Evolutionary conservation across 2,329 filamentous ascomycete species (phyloP).

Genomic region (Aspergillus vadensis): DNA sequence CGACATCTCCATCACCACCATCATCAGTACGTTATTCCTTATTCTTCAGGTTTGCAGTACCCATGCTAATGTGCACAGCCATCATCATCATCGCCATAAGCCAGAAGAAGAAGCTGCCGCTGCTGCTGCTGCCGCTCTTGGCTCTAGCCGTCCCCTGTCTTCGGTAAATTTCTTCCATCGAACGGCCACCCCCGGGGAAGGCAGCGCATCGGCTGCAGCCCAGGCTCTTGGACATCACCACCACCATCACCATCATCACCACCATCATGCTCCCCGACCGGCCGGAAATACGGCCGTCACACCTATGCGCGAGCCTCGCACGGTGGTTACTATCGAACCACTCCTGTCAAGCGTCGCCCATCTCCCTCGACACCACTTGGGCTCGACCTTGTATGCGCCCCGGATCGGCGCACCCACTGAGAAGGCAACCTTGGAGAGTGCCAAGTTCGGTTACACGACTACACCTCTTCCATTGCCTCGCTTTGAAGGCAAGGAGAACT

Average conservation of each 20-base stretch:
- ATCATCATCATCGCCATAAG: conserved; percentile 59
- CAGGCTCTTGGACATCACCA: conserved; percentile 37
- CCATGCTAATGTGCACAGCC: conserved; percentile 33
- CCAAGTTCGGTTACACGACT: conserved; percentile 60
- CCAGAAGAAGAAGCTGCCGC: conserved; percentile 49
- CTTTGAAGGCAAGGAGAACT: conserved; percentile 79
- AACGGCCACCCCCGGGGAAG: conserved; percentile 33
- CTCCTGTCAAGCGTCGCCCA: conserved; percentile 72
- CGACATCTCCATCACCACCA: conserved; percentile 60
- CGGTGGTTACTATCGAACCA: conserved; percentile 66
- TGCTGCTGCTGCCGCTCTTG: conserved; percentile 17
- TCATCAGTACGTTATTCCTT: conserved; percentile 51
- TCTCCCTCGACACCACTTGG: conserved; percentile 75
- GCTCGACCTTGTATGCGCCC: conserved; percentile 79
- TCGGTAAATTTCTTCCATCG: conserved; percentile 33
- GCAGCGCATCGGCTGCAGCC: conserved; percentile 14
- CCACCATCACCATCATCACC: conserved; percentile 39
- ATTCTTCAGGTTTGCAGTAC: background rate
- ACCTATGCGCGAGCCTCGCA: conserved; percentile 61
- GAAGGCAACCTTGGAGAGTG: conserved; percentile 45
- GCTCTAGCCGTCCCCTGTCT: conserved; percentile 29
- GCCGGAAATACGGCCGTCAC: conserved; percentile 26
- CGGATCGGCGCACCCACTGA: conserved; percentile 56
- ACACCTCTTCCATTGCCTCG: conserved; percentile 73
- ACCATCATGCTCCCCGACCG: conserved; percentile 33